A percentile compares a stretch with the other conserved stretches of the same genome.
phyloP scores from a whole-genome alignment of 1,284 basidiomycete species.

The Ceratobasidium sp. region DNA sequence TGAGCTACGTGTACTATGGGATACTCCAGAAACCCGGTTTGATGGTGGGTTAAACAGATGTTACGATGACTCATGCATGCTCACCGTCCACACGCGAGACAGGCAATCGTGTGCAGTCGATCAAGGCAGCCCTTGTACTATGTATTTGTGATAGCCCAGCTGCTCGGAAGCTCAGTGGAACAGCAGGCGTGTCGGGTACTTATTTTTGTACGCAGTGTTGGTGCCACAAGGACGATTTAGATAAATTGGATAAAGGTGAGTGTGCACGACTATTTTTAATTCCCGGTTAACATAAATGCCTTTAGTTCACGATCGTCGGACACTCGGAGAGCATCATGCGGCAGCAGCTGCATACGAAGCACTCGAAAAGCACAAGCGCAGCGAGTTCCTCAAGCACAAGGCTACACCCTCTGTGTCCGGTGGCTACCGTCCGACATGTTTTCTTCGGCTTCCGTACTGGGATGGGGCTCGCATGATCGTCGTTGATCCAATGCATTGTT shows the following conservation, averaged over 20 bases:
- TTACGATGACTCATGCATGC: too few relatives aligned
- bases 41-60: too few relatives aligned
- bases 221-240: constrained; percentile 33
- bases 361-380: constrained; percentile 10
- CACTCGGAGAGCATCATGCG: constrained; percentile 6
- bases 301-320: constrained; percentile 11
- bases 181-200: constrained; percentile 8
- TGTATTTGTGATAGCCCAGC: constrained; percentile 37
- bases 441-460: constrained; percentile 39
- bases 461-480: constrained; percentile 39
- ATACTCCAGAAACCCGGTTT: not conserved
- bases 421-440: constrained; percentile 11
- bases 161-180: constrained; percentile 30
- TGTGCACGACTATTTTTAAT: not conserved
- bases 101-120: constrained; percentile 8
- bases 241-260: constrained; percentile 8
- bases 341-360: constrained; percentile 25
- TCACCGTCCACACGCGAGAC: not conserved
- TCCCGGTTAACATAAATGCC: not conserved
- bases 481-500: constrained; percentile 40
- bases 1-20: constrained; percentile 27
- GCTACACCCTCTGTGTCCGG: not conserved
- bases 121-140: constrained; percentile 27
- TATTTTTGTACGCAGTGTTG: constrained; percentile 35
- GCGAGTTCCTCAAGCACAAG: constrained; percentile 21